These are phyloP conservation scores for Tuctoria greenei DNA, from an alignment of 176 grass and related monocot species.

Conservation along the genomic window DNA sequence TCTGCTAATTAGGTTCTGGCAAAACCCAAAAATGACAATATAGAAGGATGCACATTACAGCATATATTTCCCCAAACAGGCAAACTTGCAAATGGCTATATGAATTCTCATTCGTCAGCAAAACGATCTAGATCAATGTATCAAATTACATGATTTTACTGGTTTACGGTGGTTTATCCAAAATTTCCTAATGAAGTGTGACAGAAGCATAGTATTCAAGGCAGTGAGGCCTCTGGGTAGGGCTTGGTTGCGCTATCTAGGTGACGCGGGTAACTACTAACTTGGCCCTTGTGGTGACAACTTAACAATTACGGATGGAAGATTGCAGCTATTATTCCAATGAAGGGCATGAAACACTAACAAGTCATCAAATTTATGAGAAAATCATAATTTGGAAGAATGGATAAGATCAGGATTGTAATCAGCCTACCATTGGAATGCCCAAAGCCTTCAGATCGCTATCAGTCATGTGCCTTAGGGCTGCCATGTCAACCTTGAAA, in stretches of 20 bases:
- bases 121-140: not conserved
- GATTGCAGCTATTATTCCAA: conserved; percentile 1
- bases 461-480: conserved; percentile 96
- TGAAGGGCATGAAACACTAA: not conserved
- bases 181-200: not conserved
- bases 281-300: not conserved
- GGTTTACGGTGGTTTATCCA: not conserved
- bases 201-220: not conserved
- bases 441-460: conserved; percentile 90
- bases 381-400: conserved; percentile 4
- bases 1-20: not conserved
- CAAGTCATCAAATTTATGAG: not conserved
- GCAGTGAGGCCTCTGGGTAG: not conserved
- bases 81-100: not conserved
- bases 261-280: not conserved
- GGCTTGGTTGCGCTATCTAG: not conserved
- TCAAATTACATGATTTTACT: conserved; percentile 13
- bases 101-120: not conserved
- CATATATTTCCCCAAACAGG: not conserved
- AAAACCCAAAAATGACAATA: not conserved
- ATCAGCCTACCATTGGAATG: conserved; percentile 79
- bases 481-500: conserved; percentile 87
- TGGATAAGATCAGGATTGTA: not conserved
- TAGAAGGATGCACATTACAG: not conserved
- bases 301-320: not conserved